Percentiles rank a stretch among this genome's conserved stretches.
Evolutionary conservation across 225 moss, liverwort and hornwort genomes (phyloP).

Genomic region (Lunularia cruciata): DNA sequence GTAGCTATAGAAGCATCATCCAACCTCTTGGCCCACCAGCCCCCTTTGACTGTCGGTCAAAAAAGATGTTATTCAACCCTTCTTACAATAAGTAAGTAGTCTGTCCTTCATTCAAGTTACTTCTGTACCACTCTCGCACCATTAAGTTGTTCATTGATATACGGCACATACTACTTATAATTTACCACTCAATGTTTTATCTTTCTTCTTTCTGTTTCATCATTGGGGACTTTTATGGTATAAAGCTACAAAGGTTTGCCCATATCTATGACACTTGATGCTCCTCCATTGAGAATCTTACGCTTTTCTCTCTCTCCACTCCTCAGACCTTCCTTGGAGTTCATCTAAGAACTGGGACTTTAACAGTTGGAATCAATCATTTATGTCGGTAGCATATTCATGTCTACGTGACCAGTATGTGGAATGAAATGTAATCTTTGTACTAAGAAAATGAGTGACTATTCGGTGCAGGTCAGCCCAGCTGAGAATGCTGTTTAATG

Average conservation of each 20-base stretch:
- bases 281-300: neutral
- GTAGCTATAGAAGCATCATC: neutral
- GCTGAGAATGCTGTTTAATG: too few species aligned
- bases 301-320: neutral
- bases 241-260: neutral
- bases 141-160: neutral
- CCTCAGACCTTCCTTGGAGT: too few species aligned
- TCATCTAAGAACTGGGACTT: too few species aligned
- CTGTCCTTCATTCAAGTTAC: neutral
- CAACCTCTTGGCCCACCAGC: neutral
- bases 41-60: neutral
- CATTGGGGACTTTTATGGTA: neutral
- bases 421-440: too few species aligned
- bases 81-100: neutral
- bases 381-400: too few species aligned
- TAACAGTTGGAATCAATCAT: too few species aligned
- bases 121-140: neutral
- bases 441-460: too few species aligned
- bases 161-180: neutral
- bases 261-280: neutral
- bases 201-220: neutral
- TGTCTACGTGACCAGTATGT: too few species aligned
- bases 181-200: neutral
- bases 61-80: neutral
- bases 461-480: too few species aligned